phyloP scores from a whole-genome alignment of 306 rosid genomes.

The Cicer chorassanicum region DNA sequence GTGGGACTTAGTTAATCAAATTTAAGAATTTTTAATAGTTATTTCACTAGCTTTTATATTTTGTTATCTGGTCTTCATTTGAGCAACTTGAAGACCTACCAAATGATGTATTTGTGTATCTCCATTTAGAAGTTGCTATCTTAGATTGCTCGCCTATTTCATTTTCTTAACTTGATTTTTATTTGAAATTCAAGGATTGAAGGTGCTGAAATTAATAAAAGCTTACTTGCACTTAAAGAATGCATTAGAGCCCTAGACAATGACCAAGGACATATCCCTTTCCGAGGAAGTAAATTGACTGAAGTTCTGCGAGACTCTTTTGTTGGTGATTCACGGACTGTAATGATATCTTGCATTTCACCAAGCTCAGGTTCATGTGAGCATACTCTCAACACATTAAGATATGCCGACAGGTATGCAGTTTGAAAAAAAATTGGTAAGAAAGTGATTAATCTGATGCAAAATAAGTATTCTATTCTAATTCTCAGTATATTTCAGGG shows the following conservation, averaged over 20 bases:
- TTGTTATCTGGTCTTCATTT: slow-evolving; percentile 36
- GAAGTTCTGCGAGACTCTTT: slow-evolving; percentile 90
- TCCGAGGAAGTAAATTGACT: slow-evolving; percentile 89
- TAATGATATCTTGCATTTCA: slow-evolving; percentile 89
- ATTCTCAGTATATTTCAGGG: slow-evolving; percentile 53
- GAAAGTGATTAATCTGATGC: slow-evolving; percentile 37
- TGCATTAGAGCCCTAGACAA: slow-evolving; percentile 89
- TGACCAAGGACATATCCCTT: slow-evolving; percentile 90
- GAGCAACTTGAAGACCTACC: slow-evolving; percentile 19
- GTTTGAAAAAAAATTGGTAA: slow-evolving; percentile 9
- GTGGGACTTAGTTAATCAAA: slow-evolving; percentile 40
- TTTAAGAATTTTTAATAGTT: neutral
- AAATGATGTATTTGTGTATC: neutral
- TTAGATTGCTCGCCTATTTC: slow-evolving; percentile 21
- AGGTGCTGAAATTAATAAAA: slow-evolving; percentile 92
- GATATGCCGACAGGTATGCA: slow-evolving; percentile 85
- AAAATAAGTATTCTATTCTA: slow-evolving; percentile 6
- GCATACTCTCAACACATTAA: slow-evolving; percentile 84
- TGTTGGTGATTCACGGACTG: slow-evolving; percentile 85
- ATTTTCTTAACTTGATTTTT: slow-evolving; percentile 21
- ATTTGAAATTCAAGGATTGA: slow-evolving; percentile 66
- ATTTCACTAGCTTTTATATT: slow-evolving; percentile 15
- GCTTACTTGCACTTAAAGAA: slow-evolving; percentile 82
- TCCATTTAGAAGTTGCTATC: neutral
- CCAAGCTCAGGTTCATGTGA: slow-evolving; percentile 90